These are phyloP conservation scores for Podaxis rugospora DNA, from an alignment of 768 basidiomycete genomes.

Conservation along the genomic window DNA sequence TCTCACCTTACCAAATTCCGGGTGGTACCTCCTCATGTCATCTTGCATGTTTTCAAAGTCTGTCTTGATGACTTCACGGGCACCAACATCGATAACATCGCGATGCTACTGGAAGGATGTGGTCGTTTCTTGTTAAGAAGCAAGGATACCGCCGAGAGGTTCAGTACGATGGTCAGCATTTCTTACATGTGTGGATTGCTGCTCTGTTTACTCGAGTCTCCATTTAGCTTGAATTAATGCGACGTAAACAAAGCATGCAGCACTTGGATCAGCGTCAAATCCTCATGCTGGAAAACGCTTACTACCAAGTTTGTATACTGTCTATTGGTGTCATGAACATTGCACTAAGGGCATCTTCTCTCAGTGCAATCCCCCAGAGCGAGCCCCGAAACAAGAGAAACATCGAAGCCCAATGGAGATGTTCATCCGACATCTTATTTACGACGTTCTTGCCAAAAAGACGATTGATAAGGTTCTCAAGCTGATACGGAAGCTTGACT, in stretches of 20 bases:
- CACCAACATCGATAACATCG: slow-evolving; percentile 90
- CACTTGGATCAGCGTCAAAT: slow-evolving; percentile 91
- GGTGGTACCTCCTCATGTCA: slow-evolving; percentile 85
- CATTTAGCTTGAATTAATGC: slow-evolving; percentile 83
- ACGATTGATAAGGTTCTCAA: slow-evolving; percentile 96
- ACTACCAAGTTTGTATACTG: slow-evolving; percentile 71
- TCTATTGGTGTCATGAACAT: no score
- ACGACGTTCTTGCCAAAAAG: slow-evolving; percentile 87
- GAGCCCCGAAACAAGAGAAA: slow-evolving; percentile 81
- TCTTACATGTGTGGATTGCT: not conserved
- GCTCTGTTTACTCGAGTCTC: not conserved
- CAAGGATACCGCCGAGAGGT: slow-evolving; percentile 84
- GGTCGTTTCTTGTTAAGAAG: slow-evolving; percentile 86
- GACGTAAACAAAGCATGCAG: slow-evolving; percentile 88
- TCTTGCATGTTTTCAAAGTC: slow-evolving; percentile 95
- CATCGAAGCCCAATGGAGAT: slow-evolving; percentile 81
- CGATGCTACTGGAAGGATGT: slow-evolving; percentile 88
- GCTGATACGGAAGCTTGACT: slow-evolving; percentile 89
- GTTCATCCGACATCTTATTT: slow-evolving; percentile 95
- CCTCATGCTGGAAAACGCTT: slow-evolving; percentile 93
- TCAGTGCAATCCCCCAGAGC: slow-evolving; percentile 96
- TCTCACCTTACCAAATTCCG: slow-evolving; percentile 95
- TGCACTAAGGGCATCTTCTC: not conserved
- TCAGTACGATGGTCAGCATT: slow-evolving; percentile 74
- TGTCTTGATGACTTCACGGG: slow-evolving; percentile 94